These are phyloP conservation scores for Helichrysum umbraculigerum DNA, from an alignment of 129 eudicot genomes.

Conservation along the genomic window DNA sequence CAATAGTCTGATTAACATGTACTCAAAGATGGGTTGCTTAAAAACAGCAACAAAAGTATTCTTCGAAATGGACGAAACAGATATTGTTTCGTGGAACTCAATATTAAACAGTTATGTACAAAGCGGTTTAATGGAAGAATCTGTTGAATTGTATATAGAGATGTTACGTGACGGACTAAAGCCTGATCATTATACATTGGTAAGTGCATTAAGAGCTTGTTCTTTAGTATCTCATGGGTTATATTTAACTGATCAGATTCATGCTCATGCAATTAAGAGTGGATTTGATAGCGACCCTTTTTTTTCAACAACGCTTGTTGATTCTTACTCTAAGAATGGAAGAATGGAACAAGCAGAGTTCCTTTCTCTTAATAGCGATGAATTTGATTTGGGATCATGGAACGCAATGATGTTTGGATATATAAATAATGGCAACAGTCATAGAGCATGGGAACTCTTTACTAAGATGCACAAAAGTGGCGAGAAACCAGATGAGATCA, in stretches of 20 bases:
- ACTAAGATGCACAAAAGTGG: conserved; percentile 37
- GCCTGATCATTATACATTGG: conserved; percentile 50
- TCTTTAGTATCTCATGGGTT: conserved; percentile 31
- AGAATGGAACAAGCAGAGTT: conserved; percentile 39
- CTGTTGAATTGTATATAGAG: conserved; percentile 30
- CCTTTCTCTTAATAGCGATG: conserved; percentile 33
- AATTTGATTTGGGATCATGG: conserved; percentile 48
- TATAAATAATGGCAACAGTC: conserved; percentile 34
- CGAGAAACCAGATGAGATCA: conserved; percentile 45
- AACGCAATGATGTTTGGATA: conserved; percentile 49
- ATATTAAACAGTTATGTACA: conserved; percentile 45
- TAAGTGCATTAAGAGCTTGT: conserved; percentile 46
- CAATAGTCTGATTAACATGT: conserved; percentile 54
- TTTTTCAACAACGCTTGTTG: conserved; percentile 49
- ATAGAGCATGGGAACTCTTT: conserved; percentile 46
- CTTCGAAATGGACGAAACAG: conserved; percentile 38
- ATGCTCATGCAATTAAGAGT: conserved; percentile 38
- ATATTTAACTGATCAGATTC: conserved; percentile 41
- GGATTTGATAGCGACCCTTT: conserved; percentile 38
- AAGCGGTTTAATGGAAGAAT: conserved; percentile 46
- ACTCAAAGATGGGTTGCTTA: conserved; percentile 43
- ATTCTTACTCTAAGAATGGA: conserved; percentile 42
- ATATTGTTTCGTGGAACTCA: conserved; percentile 52
- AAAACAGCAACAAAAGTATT: conserved; percentile 38
- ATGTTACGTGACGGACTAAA: conserved; percentile 35